A percentile compares a stretch with the other conserved stretches of the same genome.
phyloP scores from a whole-genome alignment of 2,329 filamentous ascomycete species.

The Aspergillus tanneri region DNA sequence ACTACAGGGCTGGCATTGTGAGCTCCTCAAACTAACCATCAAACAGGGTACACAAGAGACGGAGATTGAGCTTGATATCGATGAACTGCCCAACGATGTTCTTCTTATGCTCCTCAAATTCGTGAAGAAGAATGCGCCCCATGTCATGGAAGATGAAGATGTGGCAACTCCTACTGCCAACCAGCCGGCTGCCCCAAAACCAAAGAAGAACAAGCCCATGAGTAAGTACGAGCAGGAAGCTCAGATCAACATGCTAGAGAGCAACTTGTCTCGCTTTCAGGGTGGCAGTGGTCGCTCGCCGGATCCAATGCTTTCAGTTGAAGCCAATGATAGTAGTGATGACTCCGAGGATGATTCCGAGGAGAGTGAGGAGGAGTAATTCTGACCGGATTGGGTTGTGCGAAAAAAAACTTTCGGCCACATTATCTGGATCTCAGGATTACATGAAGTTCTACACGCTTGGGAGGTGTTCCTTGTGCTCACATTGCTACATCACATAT shows the following conservation, averaged over 20 bases:
- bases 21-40: slow-evolving; percentile 12
- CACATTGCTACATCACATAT: background rate
- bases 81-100: slow-evolving; percentile 50
- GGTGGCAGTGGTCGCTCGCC: slow-evolving; percentile 43
- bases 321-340: slow-evolving; percentile 46
- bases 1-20: background rate
- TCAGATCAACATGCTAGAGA: slow-evolving; percentile 50
- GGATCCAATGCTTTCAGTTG: slow-evolving; percentile 45
- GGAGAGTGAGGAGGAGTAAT: slow-evolving; percentile 52
- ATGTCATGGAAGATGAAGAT: slow-evolving; percentile 46
- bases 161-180: slow-evolving; percentile 30
- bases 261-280: slow-evolving; percentile 48
- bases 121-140: slow-evolving; percentile 48
- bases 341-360: slow-evolving; percentile 50
- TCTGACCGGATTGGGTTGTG: background rate
- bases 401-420: background rate
- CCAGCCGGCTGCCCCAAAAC: slow-evolving; percentile 41
- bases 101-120: slow-evolving; percentile 47
- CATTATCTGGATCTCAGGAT: too few species aligned
- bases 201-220: slow-evolving; percentile 55
- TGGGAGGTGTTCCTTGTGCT: too few species aligned
- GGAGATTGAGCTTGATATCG: slow-evolving; percentile 51
- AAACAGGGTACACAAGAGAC: slow-evolving; percentile 44
- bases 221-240: slow-evolving; percentile 53
- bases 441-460: too few species aligned